phyloP scores from a whole-genome alignment of 2,329 filamentous ascomycete genomes.

The Diplodia intermedia region DNA sequence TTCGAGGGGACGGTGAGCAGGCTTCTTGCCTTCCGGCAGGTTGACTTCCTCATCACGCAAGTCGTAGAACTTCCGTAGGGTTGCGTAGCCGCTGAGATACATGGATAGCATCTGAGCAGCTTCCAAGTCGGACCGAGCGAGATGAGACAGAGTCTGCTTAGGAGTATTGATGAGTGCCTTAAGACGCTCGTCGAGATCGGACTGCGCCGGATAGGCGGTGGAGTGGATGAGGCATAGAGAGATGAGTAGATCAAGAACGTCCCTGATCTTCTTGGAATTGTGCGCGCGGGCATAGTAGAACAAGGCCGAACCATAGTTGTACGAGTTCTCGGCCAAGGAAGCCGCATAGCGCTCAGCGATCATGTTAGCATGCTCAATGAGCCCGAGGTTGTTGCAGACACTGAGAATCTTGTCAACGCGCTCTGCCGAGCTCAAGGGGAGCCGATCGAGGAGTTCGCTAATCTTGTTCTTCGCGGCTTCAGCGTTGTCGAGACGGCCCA shows the following conservation, averaged over 20 bases:
- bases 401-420: slow-evolving; percentile 83
- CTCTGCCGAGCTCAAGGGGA: slow-evolving; percentile 73
- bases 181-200: slow-evolving; percentile 76
- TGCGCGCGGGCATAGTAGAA: slow-evolving; percentile 92
- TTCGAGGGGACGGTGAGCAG: slow-evolving; percentile 59
- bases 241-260: slow-evolving; percentile 85
- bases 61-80: slow-evolving; percentile 87
- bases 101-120: slow-evolving; percentile 84
- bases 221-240: slow-evolving; percentile 88
- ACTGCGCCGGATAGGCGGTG: slow-evolving; percentile 73
- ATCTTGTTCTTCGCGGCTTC: slow-evolving; percentile 76
- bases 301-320: slow-evolving; percentile 83
- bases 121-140: slow-evolving; percentile 77
- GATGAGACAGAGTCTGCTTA: slow-evolving; percentile 71
- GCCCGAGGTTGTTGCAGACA: slow-evolving; percentile 77
- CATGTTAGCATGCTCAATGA: slow-evolving; percentile 78
- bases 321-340: slow-evolving; percentile 71
- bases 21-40: slow-evolving; percentile 48
- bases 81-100: slow-evolving; percentile 90
- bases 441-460: slow-evolving; percentile 71
- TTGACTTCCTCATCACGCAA: slow-evolving; percentile 74
- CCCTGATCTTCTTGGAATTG: slow-evolving; percentile 76
- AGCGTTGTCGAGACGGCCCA: slow-evolving; percentile 79
- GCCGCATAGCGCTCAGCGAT: slow-evolving; percentile 90
- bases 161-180: slow-evolving; percentile 73